phyloP scores from a whole-genome alignment of 1,284 basidiomycete species.

The Trichosporon sp. region DNA sequence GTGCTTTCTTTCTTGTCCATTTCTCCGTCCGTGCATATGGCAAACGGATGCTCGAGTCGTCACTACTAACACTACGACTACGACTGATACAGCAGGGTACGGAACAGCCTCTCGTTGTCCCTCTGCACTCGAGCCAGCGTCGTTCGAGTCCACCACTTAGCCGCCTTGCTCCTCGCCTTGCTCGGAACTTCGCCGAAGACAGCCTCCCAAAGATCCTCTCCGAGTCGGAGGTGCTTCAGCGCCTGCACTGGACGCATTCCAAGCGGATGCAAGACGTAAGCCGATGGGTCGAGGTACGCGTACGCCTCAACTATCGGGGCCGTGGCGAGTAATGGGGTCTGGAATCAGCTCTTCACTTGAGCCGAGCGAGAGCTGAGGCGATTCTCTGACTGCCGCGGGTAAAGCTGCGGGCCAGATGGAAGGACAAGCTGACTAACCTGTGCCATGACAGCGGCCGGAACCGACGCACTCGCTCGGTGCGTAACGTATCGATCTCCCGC shows the following conservation, averaged over 20 bases:
- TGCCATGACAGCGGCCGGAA: background rate
- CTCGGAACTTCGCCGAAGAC: background rate
- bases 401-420: background rate
- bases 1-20: no score
- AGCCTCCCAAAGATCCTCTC: background rate
- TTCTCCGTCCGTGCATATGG: no score
- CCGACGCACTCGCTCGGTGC: background rate
- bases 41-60: no score
- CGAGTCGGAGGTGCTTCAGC: background rate
- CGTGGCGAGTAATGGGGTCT: background rate
- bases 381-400: background rate
- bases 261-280: background rate
- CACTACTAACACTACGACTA: no score
- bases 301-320: background rate
- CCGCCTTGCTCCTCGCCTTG: background rate
- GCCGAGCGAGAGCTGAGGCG: no score
- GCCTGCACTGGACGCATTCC: background rate
- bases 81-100: background rate
- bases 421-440: background rate
- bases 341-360: background rate
- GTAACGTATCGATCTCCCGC: background rate
- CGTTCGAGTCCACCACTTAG: background rate
- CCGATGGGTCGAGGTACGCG: background rate
- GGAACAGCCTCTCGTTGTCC: background rate
- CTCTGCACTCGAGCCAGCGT: background rate